Evolutionary conservation across 169 alveolate genomes (phyloP), one percentile per base, ranked within the genome.

Genomic region (Theileria annulata): DNA sequence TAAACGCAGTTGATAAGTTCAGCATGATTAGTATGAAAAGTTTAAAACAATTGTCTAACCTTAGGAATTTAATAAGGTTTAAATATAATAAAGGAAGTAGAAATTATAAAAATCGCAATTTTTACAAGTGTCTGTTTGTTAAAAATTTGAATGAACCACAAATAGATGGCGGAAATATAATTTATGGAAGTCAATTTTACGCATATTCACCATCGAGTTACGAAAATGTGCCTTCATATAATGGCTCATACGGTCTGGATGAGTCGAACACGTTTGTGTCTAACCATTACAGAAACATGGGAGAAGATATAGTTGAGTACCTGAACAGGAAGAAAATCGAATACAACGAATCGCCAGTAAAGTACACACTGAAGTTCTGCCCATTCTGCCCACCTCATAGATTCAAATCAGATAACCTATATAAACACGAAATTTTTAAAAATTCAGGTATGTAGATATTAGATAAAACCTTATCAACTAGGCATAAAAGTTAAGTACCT

Each of bases 341-440:
- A 73, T 91, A 69, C 74, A 62, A 71, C 31, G 96, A 92, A 66
- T 78, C 81, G 47, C 94, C 92, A 54, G 25, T 87, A 10, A 92
- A 91, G 88, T 83, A 88, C 60, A 90, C 94, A 15, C 87, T 91
- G 28, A 88, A 87, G 66, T 91, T 78, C 71, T 92, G 96, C 72
- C 95, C 95, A 2, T 84, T 75, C 60, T 92, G 96, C 75, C 96
- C 96, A 5, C 95, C 95, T 21, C 96, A 92, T 85, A 86, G 86
- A 54, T 86, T 85, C 85, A 92, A 91, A 62, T 58, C 81, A 59
- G 96, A 92, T 70, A 92, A 92, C 74, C 77, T 92, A 76, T 91
- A 75, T 70, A 92, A 92, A 70, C 93, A 91, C 42, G 94, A 91
- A 56, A 87, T 92, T 66, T 92, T 92, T 85, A 92, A 88, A 60